Evolutionary conservation across 2,329 filamentous ascomycete genomes (phyloP).

Genomic region (Hymenoscyphus repandus): DNA sequence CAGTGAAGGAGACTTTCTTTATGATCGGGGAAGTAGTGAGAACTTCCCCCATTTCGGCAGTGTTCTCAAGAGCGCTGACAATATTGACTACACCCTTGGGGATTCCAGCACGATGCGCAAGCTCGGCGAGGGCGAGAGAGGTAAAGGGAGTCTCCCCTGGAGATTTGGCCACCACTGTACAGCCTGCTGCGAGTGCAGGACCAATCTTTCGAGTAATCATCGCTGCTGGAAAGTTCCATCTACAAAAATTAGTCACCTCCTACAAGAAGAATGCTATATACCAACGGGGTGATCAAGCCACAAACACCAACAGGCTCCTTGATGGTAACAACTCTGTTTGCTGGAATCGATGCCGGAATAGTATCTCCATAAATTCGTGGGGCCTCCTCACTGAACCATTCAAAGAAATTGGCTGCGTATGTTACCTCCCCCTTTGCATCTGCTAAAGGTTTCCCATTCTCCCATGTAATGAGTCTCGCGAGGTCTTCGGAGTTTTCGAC

Average conservation of each 20-base stretch:
- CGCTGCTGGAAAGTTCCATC: constrained; percentile 80
- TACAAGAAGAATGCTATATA: not conserved
- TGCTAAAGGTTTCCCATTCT: constrained; percentile 80
- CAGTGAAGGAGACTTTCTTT: constrained; percentile 92
- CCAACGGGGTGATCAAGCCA: constrained; percentile 68
- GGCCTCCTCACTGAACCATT: constrained; percentile 80
- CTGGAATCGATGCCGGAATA: constrained; percentile 63
- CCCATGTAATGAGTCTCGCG: constrained; percentile 78
- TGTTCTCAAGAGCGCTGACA: constrained; percentile 75
- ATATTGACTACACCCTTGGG: constrained; percentile 89
- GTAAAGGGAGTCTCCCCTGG: constrained; percentile 92
- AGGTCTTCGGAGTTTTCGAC: constrained; percentile 71
- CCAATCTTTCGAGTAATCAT: constrained; percentile 70
- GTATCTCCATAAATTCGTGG: constrained; percentile 69
- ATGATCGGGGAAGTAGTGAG: constrained; percentile 73
- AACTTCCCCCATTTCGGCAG: constrained; percentile 67
- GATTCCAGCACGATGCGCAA: constrained; percentile 80
- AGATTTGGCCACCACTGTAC: constrained; percentile 88
- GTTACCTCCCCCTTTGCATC: constrained; percentile 68
- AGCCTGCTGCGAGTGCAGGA: constrained; percentile 84
- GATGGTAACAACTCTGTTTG: constrained; percentile 70
- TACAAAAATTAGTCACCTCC: constrained; percentile 19
- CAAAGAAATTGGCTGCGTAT: constrained; percentile 71
- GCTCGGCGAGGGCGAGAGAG: constrained; percentile 78
- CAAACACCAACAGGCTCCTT: constrained; percentile 83